These are phyloP conservation scores for Hippophae gyantsensis DNA, from an alignment of 306 rosid genomes.

Conservation along the genomic window DNA sequence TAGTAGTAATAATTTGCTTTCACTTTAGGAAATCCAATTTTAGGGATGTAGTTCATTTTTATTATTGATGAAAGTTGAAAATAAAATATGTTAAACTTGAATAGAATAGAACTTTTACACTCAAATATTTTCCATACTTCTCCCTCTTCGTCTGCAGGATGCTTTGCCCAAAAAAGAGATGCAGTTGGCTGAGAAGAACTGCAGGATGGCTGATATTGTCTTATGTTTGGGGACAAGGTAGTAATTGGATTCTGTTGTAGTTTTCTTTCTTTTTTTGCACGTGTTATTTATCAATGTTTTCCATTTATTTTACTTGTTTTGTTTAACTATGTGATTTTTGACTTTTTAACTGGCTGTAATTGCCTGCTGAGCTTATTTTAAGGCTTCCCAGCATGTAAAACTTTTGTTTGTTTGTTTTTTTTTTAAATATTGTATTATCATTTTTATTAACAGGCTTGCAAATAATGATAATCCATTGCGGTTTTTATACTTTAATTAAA, in stretches of 20 bases:
- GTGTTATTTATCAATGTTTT: background rate
- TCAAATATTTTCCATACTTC: too few relatives aligned
- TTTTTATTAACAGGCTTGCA: too few relatives aligned
- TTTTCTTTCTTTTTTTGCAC: background rate
- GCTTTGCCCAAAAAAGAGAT: slow-evolving; percentile 93
- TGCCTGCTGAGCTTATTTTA: too few relatives aligned
- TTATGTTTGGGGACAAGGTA: slow-evolving; percentile 98
- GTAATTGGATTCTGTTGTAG: slow-evolving; percentile 3
- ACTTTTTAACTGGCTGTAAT: background rate
- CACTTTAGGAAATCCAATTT: background rate
- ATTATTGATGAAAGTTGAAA: background rate
- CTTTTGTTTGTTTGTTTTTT: too few relatives aligned
- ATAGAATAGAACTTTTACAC: background rate
- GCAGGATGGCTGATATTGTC: slow-evolving; percentile 88
- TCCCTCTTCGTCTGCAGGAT: slow-evolving; percentile 40
- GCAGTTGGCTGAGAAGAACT: slow-evolving; percentile 93
- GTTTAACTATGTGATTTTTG: background rate
- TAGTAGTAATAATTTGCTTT: background rate
- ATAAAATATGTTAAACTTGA: background rate
- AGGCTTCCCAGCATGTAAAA: too few relatives aligned
- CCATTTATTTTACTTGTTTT: background rate
- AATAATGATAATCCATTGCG: too few relatives aligned
- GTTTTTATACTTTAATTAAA: too few relatives aligned
- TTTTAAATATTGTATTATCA: too few relatives aligned
- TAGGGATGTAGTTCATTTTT: background rate